phyloP scores from a whole-genome alignment of 164 flowering plant genomes.

The Santalum album region DNA sequence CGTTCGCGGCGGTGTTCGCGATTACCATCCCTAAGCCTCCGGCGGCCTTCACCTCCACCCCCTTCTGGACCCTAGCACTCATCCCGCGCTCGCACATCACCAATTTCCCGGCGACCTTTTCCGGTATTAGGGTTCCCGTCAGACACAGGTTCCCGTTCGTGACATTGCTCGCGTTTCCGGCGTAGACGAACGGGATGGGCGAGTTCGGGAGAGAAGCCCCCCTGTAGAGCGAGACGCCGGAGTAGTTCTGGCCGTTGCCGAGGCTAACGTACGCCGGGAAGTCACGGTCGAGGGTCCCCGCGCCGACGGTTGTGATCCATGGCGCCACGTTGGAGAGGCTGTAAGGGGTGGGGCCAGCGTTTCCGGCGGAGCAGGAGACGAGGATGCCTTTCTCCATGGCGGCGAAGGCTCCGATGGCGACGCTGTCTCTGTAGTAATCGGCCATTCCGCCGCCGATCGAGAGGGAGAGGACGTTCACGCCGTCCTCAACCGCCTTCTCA shows the following conservation, averaged over 20 bases:
- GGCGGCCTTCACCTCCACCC: constrained; percentile 42
- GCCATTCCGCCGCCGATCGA: constrained; percentile 52
- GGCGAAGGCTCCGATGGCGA: constrained; percentile 51
- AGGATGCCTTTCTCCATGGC: constrained; percentile 60
- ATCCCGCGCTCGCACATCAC: constrained; percentile 57
- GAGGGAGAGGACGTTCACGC: constrained; percentile 44
- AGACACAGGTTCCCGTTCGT: constrained; percentile 44
- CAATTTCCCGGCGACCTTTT: constrained; percentile 42
- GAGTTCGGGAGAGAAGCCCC: constrained; percentile 21
- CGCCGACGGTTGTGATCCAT: constrained; percentile 66
- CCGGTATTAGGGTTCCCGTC: constrained; percentile 33
- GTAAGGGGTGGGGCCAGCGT: constrained; percentile 40
- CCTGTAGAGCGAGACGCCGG: constrained; percentile 53
- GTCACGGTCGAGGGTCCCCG: constrained; percentile 58
- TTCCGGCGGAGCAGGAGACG: constrained; percentile 61
- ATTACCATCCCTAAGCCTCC: constrained; percentile 59
- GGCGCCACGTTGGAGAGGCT: constrained; percentile 51
- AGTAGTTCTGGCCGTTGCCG: constrained; percentile 41
- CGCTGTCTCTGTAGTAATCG: constrained; percentile 38
- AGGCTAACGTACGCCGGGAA: constrained; percentile 52
- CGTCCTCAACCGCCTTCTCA: constrained; percentile 45
- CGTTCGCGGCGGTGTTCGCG: constrained; percentile 49
- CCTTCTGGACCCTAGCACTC: constrained; percentile 48
- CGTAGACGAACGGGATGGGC: constrained; percentile 36
- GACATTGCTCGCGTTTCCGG: constrained; percentile 37